Evolutionary conservation across 73 alveolate species (phyloP).

Genomic region (Paramecium bursaria): DNA sequence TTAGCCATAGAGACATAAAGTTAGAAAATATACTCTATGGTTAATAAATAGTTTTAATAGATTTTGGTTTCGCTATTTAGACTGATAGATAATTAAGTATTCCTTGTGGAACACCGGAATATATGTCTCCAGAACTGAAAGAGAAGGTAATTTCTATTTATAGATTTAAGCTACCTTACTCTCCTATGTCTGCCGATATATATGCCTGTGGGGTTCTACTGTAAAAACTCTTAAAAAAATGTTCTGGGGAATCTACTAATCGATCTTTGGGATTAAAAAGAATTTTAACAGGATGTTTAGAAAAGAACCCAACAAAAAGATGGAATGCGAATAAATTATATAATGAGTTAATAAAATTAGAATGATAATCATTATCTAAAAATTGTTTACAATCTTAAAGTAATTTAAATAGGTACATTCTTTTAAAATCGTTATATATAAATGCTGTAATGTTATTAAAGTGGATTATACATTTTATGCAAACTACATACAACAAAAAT

Average conservation of each 20-base stretch:
- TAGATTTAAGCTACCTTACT: conserved; percentile 31
- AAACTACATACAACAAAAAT: too few species aligned
- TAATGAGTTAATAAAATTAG: conserved; percentile 25
- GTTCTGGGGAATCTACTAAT: neutral
- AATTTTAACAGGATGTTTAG: conserved; percentile 15
- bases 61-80: conserved; percentile 49
- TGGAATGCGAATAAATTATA: conserved; percentile 24
- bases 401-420: too few species aligned
- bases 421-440: too few species aligned
- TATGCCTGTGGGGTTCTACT: conserved; percentile 53
- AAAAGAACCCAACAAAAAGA: conserved; percentile 28
- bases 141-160: too few species aligned
- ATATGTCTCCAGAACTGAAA: conserved; percentile 50
- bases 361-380: too few species aligned
- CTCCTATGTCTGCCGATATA: conserved; percentile 32
- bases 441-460: too few species aligned
- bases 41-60: conserved; percentile 44
- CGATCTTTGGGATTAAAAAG: neutral
- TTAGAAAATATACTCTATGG: conserved; percentile 45
- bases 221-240: conserved; percentile 8
- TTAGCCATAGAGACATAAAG: conserved; percentile 36
- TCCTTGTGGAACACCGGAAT: conserved; percentile 49
- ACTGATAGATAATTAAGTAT: conserved; percentile 8
- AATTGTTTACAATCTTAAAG: too few species aligned
- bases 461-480: too few species aligned